Evolutionary conservation across 805 yeast genomes (phyloP), one percentile per base, ranked within the genome.

Genomic region (Kodamaea jinghongensis): DNA sequence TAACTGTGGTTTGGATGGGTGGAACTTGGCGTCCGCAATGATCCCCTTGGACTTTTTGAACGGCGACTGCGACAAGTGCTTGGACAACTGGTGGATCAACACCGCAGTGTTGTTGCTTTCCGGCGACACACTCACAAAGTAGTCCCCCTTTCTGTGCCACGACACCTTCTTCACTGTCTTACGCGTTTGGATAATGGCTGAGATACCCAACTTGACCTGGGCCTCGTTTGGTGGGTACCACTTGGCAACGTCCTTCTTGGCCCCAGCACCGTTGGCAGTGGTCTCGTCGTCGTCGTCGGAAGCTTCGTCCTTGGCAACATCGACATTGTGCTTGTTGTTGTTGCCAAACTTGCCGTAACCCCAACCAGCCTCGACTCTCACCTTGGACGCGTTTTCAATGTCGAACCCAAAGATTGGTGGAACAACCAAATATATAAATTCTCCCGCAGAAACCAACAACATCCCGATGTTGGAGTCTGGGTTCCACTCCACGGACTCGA

Each of bases 121-220:
- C 38, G 98, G 97, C n/a, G 96, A 81, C n/a, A 88, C 95, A 3
- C 95, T 82, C 48, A 91, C 96, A 53, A 93, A 86, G 60, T 93
- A 93, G 68, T 93, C 99, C 54, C 99, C 99, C 57, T 86, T 85
- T 61, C 96, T 76, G 63, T 93, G 99, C 99, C 99, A 93, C 49
- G 96, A 78, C 15, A 93, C 50, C 56, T 81, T 83, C 64, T 87
- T 89, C 46, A 91, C 78, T 0, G 86, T 75, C 54, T 73, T 75
- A 46, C 80, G 76, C 42, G 76, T 70, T 38, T 84, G 77, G 35
- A 93, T 75, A 13, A 86, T 79, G 2, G 86, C 82, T 12, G 84
- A 76, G 28, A 89, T 80, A 40, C 95, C 95, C 38, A 76, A 68
- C 26, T 59, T 60, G 26, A 73, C 69, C 50, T 81, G 82, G 45